These are phyloP conservation scores for Bryum argenteum DNA, from an alignment of 225 moss, liverwort and hornwort genomes.

Conservation along the genomic window DNA sequence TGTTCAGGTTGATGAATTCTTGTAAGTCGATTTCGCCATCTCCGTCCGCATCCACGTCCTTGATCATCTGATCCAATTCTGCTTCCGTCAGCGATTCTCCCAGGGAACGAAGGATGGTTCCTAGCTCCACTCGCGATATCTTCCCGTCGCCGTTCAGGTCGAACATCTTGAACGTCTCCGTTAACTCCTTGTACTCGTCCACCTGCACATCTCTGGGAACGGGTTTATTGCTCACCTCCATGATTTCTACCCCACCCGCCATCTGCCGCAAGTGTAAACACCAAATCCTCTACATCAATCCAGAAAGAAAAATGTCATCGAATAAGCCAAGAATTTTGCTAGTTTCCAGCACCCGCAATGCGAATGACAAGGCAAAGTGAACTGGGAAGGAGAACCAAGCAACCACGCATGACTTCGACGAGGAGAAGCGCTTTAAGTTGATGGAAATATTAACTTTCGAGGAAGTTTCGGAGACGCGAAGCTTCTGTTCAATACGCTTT, in stretches of 20 bases:
- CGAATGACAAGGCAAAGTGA: neutral
- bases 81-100: slow-evolving; percentile 41
- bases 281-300: neutral
- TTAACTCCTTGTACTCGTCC: slow-evolving; percentile 32
- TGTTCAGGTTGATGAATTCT: slow-evolving; percentile 49
- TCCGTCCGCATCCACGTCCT: slow-evolving; percentile 53
- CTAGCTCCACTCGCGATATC: slow-evolving; percentile 52
- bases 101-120: slow-evolving; percentile 43
- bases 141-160: slow-evolving; percentile 58
- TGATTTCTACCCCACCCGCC: slow-evolving; percentile 14
- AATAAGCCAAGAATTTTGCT: neutral
- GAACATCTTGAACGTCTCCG: slow-evolving; percentile 48
- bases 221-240: neutral
- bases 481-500: neutral
- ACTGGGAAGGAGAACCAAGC: no score
- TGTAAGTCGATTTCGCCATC: slow-evolving; percentile 52
- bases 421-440: neutral
- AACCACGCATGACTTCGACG: no score
- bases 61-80: slow-evolving; percentile 52
- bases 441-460: neutral
- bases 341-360: neutral
- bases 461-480: slow-evolving; percentile 17
- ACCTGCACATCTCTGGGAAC: slow-evolving; percentile 16
- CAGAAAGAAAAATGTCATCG: neutral
- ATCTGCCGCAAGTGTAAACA: neutral